Evolutionary conservation across 345 rosid genomes (phyloP).

Genomic region (Lepidium aucheri): DNA sequence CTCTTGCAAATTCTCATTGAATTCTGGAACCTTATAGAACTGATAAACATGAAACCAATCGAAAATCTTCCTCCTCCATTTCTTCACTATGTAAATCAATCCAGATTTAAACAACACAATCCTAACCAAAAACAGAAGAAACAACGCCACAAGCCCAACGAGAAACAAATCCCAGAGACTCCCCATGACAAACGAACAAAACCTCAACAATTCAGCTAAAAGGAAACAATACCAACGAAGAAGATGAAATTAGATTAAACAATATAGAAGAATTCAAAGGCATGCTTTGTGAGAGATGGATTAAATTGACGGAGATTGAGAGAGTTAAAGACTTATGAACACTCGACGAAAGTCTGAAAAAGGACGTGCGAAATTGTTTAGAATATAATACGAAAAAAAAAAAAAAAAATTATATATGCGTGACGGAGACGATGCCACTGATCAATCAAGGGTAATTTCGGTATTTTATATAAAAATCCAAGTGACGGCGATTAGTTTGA

Average conservation of each 20-base stretch:
- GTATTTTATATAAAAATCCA: background rate
- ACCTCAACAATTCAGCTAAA: background rate
- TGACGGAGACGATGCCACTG: constrained; percentile 12
- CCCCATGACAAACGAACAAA: constrained; percentile 12
- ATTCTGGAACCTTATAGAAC: constrained; percentile 62
- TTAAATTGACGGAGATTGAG: constrained; percentile 7
- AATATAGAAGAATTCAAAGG: background rate
- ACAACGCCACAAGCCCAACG: background rate
- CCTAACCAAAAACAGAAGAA: constrained; percentile 25
- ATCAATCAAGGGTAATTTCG: background rate
- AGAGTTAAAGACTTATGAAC: constrained; percentile 2
- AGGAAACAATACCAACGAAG: background rate
- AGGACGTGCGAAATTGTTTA: background rate
- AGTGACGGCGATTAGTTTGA: constrained; percentile 21
- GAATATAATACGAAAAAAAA: background rate
- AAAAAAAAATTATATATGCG: background rate
- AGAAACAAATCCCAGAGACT: constrained; percentile 19
- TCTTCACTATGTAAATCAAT: constrained; percentile 40
- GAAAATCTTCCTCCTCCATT: constrained; percentile 38
- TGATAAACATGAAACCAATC: constrained; percentile 62
- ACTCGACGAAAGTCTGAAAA: background rate
- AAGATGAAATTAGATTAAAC: background rate
- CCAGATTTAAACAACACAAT: constrained; percentile 51
- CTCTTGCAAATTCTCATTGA: constrained; percentile 50
- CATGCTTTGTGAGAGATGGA: constrained; percentile 17